phyloP scores from a whole-genome alignment of 1,284 basidiomycete species.

The Ceratobasidium sp. region DNA sequence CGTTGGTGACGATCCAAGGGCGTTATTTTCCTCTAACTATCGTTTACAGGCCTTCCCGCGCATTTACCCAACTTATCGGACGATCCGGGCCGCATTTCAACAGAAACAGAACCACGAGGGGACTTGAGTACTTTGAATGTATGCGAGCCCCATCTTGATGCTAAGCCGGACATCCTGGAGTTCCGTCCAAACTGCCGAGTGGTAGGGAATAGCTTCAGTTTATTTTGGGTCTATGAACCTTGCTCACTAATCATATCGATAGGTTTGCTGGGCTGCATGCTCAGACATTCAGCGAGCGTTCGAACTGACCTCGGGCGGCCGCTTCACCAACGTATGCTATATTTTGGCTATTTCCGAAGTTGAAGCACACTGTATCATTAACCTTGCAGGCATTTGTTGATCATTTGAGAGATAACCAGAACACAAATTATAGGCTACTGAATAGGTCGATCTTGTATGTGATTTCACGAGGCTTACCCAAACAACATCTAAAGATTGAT shows the following conservation, averaged over 20 bases:
- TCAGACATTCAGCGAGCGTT: background rate
- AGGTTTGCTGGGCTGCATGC: constrained; percentile 43
- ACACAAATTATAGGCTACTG: background rate
- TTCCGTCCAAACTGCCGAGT: constrained; percentile 14
- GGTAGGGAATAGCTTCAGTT: background rate
- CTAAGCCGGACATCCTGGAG: background rate
- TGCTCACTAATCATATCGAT: too few species aligned
- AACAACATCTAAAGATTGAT: too few species aligned
- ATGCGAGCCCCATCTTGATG: background rate
- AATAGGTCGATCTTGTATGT: background rate
- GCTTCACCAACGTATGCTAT: background rate
- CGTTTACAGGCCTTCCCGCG: background rate
- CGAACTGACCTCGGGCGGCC: background rate
- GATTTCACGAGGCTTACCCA: background rate
- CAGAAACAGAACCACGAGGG: background rate
- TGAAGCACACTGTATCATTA: background rate
- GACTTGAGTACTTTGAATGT: background rate
- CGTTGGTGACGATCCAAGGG: too few species aligned
- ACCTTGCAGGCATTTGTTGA: constrained; percentile 8
- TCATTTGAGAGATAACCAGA: background rate
- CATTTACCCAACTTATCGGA: background rate
- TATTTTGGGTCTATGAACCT: too few species aligned
- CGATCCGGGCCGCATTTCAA: background rate
- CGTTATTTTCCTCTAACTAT: background rate
- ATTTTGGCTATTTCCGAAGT: too few species aligned